Evolutionary conservation across 768 basidiomycete species (phyloP).

Genomic region (Phallus indusiatus): DNA sequence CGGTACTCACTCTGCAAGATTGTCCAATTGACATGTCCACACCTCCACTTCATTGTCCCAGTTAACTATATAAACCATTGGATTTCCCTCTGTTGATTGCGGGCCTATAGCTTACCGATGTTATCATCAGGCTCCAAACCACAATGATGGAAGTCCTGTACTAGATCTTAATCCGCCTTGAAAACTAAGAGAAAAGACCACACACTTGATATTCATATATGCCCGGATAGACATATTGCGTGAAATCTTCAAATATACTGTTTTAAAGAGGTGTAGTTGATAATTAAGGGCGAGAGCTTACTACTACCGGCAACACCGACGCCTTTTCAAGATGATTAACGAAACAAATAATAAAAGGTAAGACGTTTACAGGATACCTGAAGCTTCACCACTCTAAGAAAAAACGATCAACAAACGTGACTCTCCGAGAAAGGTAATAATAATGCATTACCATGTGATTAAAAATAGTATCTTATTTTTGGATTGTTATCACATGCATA

Average conservation of each 20-base stretch:
- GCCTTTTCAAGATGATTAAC: constrained; percentile 4
- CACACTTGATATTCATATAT: constrained; percentile 9
- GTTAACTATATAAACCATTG: constrained; percentile 23
- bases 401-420: not conserved
- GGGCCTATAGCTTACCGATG: constrained; percentile 21
- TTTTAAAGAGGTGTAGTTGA: not conserved
- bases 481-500: constrained; percentile 19
- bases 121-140: constrained; percentile 42
- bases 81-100: not conserved
- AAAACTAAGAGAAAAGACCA: not conserved
- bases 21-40: constrained; percentile 39
- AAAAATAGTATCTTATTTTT: constrained; percentile 37
- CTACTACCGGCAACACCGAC: constrained; percentile 15
- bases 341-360: not conserved
- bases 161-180: too few relatives aligned
- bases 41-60: constrained; percentile 47
- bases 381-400: not conserved
- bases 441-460: constrained; percentile 47
- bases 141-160: constrained; percentile 54
- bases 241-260: constrained; percentile 5
- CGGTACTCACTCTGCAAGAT: constrained; percentile 40
- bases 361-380: not conserved
- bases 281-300: not conserved
- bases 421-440: not conserved
- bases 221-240: constrained; percentile 19